These are phyloP conservation scores for Phaeophleospora eucalypticola DNA, from an alignment of 2,329 filamentous ascomycete species.

Conservation along the genomic window DNA sequence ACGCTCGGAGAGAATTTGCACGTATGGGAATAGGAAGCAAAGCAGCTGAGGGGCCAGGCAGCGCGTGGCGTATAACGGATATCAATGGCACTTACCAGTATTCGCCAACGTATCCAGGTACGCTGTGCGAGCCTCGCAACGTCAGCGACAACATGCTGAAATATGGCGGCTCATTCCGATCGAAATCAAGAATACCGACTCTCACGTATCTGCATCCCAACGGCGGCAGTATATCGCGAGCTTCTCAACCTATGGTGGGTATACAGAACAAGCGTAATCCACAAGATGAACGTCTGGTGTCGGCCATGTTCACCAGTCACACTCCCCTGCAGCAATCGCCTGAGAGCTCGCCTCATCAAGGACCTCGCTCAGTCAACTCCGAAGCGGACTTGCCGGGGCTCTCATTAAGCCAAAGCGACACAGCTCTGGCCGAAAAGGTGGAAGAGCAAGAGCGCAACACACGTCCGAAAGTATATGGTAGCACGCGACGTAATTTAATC, in stretches of 20 bases:
- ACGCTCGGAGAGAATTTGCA: conserved; percentile 78
- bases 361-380: too few species aligned
- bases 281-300: conserved; percentile 90
- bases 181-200: conserved; percentile 79
- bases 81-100: conserved; percentile 91
- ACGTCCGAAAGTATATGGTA: conserved; percentile 64
- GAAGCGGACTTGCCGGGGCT: conserved; percentile 8
- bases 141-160: conserved; percentile 98
- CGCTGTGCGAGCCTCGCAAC: conserved; percentile 77
- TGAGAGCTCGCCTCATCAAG: conserved; percentile 3
- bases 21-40: conserved; percentile 84
- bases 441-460: conserved; percentile 10
- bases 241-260: conserved; percentile 86
- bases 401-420: conserved; percentile 17
- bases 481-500: conserved; percentile 89
- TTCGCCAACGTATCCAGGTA: conserved; percentile 83
- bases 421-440: conserved; percentile 14
- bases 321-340: conserved; percentile 15
- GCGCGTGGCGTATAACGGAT: conserved; percentile 81
- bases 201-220: conserved; percentile 96
- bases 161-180: conserved; percentile 85
- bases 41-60: conserved; percentile 53
- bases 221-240: conserved; percentile 93
- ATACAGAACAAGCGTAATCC: conserved; percentile 79
- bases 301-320: conserved; percentile 78